A percentile compares a stretch with the other conserved stretches of the same genome.
These are phyloP conservation scores for Pisolithus thermaeus DNA, from an alignment of 1,284 basidiomycete species.

Conservation along the genomic window DNA sequence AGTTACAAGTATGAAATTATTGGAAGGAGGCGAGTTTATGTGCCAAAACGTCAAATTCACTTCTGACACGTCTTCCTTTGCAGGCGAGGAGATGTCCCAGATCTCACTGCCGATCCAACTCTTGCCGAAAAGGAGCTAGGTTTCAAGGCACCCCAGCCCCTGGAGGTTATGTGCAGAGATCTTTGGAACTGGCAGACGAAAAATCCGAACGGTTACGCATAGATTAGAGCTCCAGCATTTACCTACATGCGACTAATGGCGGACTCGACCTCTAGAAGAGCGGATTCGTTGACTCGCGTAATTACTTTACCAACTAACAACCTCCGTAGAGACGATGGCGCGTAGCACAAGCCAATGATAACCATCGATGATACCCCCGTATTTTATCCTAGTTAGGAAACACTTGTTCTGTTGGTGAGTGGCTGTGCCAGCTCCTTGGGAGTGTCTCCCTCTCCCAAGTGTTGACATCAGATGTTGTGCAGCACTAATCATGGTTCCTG, in stretches of 20 bases:
- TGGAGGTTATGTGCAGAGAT: constrained; percentile 90
- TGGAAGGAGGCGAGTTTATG: constrained; percentile 68
- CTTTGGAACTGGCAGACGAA: constrained; percentile 91
- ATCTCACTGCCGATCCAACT: constrained; percentile 90
- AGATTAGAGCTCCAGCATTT: constrained; percentile 1
- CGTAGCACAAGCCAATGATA: too few species aligned
- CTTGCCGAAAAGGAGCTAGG: constrained; percentile 93
- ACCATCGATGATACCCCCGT: too few species aligned
- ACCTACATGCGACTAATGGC: constrained; percentile 17
- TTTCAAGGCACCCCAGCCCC: constrained; percentile 78
- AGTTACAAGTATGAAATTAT: constrained; percentile 89
- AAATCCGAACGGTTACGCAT: constrained; percentile 70
- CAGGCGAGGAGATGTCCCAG: constrained; percentile 93
- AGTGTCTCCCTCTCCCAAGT: too few species aligned
- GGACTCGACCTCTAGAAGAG: neutral
- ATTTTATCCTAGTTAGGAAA: too few species aligned
- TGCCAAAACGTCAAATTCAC: neutral
- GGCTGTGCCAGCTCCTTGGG: too few species aligned
- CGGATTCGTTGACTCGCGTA: neutral
- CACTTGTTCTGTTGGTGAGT: too few species aligned
- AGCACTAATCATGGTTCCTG: too few species aligned
- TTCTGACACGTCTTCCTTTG: constrained; percentile 9
- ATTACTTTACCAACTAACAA: too few species aligned
- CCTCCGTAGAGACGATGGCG: too few species aligned
- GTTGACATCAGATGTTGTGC: too few species aligned